These are phyloP conservation scores for Candida freyschussii DNA, from an alignment of 1,139 yeast genomes.

Conservation along the genomic window DNA sequence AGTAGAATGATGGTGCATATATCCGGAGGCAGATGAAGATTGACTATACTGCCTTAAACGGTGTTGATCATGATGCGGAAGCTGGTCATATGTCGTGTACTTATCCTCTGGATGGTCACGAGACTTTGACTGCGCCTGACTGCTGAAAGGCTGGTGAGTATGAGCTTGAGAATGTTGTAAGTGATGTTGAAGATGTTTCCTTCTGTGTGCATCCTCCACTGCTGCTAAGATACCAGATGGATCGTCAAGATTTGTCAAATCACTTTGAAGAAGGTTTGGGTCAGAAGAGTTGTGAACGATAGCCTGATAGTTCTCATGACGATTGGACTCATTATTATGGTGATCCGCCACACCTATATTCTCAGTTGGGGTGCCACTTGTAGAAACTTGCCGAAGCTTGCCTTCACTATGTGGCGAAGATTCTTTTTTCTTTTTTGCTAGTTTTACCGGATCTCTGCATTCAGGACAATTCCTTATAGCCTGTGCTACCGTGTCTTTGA, in stretches of 20 bases:
- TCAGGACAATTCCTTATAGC: slow-evolving; percentile 74
- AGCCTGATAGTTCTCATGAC: slow-evolving; percentile 13
- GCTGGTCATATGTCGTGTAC: neutral
- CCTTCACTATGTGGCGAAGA: slow-evolving; percentile 9
- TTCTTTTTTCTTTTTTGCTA: slow-evolving; percentile 22
- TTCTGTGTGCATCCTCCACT: slow-evolving; percentile 55
- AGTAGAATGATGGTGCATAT: slow-evolving; percentile 1
- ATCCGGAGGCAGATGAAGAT: slow-evolving; percentile 6
- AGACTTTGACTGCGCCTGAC: neutral
- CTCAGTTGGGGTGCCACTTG: neutral
- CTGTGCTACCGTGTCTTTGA: slow-evolving; percentile 80
- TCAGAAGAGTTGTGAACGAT: slow-evolving; percentile 18
- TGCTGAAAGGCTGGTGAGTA: slow-evolving; percentile 2
- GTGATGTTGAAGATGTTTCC: slow-evolving; percentile 13
- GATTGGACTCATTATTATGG: slow-evolving; percentile 1
- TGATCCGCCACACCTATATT: neutral
- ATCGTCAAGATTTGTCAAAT: slow-evolving; percentile 34
- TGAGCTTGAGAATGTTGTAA: slow-evolving; percentile 8
- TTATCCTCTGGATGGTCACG: slow-evolving; percentile 1
- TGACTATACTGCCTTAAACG: slow-evolving; percentile 2
- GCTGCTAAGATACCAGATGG: slow-evolving; percentile 56
- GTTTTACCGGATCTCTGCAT: slow-evolving; percentile 49
- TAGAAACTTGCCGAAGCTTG: neutral
- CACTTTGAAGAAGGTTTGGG: slow-evolving; percentile 29
- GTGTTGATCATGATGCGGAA: neutral